A percentile compares a stretch with the other conserved stretches of the same genome.
Conservation (phyloP, 2,329 filamentous ascomycete species). For the Hirsutella thompsonii region DNA sequence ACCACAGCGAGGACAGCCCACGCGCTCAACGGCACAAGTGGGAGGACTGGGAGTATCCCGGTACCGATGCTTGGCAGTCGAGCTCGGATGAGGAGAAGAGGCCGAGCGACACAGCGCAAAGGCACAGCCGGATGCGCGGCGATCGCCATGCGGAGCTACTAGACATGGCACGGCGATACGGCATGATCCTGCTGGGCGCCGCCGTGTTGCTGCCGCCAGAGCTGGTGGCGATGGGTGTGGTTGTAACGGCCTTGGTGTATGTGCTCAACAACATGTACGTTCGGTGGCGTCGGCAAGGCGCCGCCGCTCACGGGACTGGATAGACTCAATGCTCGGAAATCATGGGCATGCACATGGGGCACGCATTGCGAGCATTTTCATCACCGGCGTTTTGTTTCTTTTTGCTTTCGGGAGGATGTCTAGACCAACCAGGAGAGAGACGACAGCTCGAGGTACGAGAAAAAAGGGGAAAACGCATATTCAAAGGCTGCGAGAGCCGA, state of each 20-base stretch:
- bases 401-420: too few species aligned
- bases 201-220: constrained; percentile 33
- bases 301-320: constrained; percentile 4
- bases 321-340: constrained; percentile 13
- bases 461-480: too few species aligned
- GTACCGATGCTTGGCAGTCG: not conserved
- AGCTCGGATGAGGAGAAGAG: not conserved
- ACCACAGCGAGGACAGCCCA: constrained; percentile 15
- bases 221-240: constrained; percentile 23
- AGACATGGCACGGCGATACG: constrained; percentile 26
- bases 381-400: too few species aligned
- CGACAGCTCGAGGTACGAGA: too few species aligned
- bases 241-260: constrained; percentile 25
- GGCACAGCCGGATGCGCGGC: constrained; percentile 16
- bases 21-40: too few species aligned
- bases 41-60: constrained; percentile 12
- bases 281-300: constrained; percentile 4
- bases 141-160: constrained; percentile 24
- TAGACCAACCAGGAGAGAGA: too few species aligned
- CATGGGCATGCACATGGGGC: not conserved
- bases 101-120: constrained; percentile 6
- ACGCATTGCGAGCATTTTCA: constrained; percentile 7
- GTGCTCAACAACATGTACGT: constrained; percentile 19
- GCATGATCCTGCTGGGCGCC: constrained; percentile 28
- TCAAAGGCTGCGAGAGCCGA: too few species aligned